phyloP scores from a whole-genome alignment of 2,329 filamentous ascomycete species.

The Harringtonia aguacate region DNA sequence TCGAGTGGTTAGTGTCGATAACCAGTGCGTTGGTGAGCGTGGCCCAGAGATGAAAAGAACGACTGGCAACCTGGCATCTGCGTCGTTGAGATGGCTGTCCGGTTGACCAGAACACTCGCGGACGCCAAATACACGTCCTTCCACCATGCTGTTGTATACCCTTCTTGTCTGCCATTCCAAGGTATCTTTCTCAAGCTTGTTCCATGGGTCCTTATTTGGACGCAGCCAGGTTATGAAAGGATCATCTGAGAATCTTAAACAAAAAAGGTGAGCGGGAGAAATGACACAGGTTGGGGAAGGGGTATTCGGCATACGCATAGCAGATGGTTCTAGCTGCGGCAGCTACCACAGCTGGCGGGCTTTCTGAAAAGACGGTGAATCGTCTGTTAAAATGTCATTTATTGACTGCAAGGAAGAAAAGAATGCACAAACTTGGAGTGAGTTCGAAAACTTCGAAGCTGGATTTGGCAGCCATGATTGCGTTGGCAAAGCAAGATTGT shows the following conservation, averaged over 20 bases:
- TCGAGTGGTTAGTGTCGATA: neutral
- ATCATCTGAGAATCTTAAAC: neutral
- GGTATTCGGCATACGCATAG: neutral
- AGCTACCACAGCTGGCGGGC: neutral
- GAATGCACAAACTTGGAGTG: too few species aligned
- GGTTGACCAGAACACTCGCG: neutral
- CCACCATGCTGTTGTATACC: neutral
- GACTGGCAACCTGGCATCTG: neutral
- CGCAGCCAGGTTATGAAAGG: neutral
- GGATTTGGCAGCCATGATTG: too few species aligned
- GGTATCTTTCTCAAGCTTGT: neutral
- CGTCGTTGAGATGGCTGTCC: neutral
- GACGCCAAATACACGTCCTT: neutral
- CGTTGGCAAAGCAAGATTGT: too few species aligned
- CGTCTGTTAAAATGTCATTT: too few species aligned
- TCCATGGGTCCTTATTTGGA: neutral
- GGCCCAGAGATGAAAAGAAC: neutral
- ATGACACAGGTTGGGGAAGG: neutral
- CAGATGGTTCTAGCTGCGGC: neutral
- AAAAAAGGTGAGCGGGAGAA: too few species aligned
- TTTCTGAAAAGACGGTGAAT: neutral
- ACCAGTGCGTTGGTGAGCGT: neutral
- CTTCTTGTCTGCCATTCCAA: too few species aligned
- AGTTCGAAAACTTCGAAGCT: too few species aligned
- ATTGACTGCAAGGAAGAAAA: too few species aligned